Evolutionary conservation across 208 protist genomes (phyloP).

Genomic region (Porcisia hertigi): DNA sequence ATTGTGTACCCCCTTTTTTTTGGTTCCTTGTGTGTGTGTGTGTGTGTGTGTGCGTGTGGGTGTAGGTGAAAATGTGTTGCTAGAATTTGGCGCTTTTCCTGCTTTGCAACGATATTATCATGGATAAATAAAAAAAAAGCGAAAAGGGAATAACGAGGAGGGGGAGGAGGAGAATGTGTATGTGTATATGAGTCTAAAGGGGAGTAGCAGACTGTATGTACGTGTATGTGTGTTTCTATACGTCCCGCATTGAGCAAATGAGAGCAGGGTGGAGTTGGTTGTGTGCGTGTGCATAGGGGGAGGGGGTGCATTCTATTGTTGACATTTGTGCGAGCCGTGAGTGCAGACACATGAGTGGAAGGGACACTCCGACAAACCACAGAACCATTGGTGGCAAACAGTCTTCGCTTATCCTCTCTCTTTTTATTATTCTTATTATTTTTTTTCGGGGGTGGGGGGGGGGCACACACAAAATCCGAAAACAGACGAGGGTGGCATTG

Average conservation of each 20-base stretch:
- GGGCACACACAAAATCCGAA: background rate
- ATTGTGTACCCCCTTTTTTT: too few species aligned
- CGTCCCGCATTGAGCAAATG: background rate
- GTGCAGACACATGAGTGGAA: background rate
- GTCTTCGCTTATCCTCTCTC: too few species aligned
- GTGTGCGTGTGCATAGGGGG: background rate
- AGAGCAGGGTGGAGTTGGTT: background rate
- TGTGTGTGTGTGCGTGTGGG: background rate
- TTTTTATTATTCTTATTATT: too few species aligned
- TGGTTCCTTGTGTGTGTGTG: background rate
- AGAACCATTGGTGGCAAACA: background rate
- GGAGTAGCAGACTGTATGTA: background rate
- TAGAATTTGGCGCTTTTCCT: background rate
- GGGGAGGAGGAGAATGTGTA: background rate
- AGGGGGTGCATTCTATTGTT: background rate
- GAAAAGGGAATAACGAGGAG: background rate
- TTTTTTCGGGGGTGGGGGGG: too few species aligned
- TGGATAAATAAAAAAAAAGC: too few species aligned
- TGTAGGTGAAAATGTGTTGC: background rate
- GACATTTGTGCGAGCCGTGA: background rate
- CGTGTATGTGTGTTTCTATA: background rate
- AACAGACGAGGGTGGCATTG: background rate
- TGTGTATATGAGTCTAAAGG: background rate
- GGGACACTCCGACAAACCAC: background rate
- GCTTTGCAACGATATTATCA: too few species aligned